Conservation (phyloP, 495 filamentous ascomycete genomes). For the Parmelia sp. region DNA sequence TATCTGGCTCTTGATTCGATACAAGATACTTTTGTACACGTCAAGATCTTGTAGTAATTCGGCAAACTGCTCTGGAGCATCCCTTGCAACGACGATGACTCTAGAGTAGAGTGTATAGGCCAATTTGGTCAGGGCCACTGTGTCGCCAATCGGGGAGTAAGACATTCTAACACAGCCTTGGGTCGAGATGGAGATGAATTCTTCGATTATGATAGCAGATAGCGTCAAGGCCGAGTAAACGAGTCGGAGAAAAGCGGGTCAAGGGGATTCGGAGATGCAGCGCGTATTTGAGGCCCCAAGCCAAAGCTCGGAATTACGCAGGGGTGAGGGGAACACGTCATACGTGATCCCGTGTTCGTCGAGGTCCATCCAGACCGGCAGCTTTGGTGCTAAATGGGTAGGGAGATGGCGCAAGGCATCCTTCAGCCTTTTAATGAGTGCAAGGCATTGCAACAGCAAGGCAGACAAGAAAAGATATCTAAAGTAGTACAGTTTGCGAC, state of each 20-base stretch:
- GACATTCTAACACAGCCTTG: conserved; percentile 6
- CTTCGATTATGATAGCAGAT: not conserved
- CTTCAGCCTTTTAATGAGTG: not conserved
- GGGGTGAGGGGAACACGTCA: not conserved
- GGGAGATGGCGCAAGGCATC: too few relatives aligned
- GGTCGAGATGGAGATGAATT: not conserved
- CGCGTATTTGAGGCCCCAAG: not conserved
- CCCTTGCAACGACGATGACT: conserved; percentile 16
- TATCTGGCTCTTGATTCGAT: not conserved
- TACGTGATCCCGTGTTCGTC: not conserved
- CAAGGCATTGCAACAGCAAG: not conserved
- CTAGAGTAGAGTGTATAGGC: conserved; percentile 17
- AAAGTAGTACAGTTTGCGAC: not conserved
- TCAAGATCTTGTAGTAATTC: conserved; percentile 11
- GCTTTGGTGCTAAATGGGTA: too few relatives aligned
- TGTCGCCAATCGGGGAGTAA: conserved; percentile 16
- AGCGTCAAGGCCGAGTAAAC: not conserved
- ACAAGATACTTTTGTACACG: conserved; percentile 13
- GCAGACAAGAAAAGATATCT: not conserved
- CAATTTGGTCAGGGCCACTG: conserved; percentile 4
- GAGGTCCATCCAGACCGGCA: not conserved
- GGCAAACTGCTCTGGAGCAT: conserved; percentile 18
- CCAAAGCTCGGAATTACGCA: not conserved
- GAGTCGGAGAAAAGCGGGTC: not conserved
- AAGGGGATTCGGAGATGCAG: not conserved